Evolutionary conservation across 192 early-diverging fungal genomes (phyloP).

Genomic region (Entomortierella parvispora): DNA sequence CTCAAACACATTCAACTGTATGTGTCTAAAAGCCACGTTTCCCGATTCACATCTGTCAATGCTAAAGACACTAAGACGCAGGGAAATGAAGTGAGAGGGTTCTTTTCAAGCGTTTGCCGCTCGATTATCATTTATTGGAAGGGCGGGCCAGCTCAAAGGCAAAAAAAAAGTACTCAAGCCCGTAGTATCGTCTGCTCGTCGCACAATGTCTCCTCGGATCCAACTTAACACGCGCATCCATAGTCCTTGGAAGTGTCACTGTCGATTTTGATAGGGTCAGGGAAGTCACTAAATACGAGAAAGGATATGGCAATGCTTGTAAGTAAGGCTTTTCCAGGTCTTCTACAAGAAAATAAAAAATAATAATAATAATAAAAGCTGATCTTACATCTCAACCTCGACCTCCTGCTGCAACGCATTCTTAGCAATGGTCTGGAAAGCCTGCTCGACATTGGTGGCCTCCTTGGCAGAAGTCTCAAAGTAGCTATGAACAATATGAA

Average conservation of each 20-base stretch:
- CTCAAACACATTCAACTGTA: too few species aligned
- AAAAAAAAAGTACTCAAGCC: not conserved
- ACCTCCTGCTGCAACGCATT: slow-evolving; percentile 95
- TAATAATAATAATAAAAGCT: too few species aligned
- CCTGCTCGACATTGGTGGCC: slow-evolving; percentile 97
- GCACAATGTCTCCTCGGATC: not conserved
- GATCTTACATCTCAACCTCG: slow-evolving; percentile 81
- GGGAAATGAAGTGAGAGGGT: too few species aligned
- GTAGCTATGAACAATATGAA: slow-evolving; percentile 61
- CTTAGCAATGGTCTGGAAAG: slow-evolving; percentile 96
- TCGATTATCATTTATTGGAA: too few species aligned
- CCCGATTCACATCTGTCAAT: too few species aligned
- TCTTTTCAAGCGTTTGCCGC: too few species aligned
- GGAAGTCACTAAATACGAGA: slow-evolving; percentile 75
- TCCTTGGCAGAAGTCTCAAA: slow-evolving; percentile 99
- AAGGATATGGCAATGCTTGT: not conserved
- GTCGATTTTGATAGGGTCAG: slow-evolving; percentile 91
- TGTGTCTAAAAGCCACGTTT: too few species aligned
- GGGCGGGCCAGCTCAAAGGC: too few species aligned
- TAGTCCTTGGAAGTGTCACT: slow-evolving; percentile 71
- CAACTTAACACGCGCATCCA: slow-evolving; percentile 77
- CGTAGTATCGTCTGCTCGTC: not conserved
- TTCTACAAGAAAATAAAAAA: not conserved
- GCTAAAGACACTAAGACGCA: too few species aligned
- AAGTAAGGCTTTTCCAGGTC: not conserved